Conservation (phyloP, 140 eudicot species). For the Anethum foeniculum region DNA sequence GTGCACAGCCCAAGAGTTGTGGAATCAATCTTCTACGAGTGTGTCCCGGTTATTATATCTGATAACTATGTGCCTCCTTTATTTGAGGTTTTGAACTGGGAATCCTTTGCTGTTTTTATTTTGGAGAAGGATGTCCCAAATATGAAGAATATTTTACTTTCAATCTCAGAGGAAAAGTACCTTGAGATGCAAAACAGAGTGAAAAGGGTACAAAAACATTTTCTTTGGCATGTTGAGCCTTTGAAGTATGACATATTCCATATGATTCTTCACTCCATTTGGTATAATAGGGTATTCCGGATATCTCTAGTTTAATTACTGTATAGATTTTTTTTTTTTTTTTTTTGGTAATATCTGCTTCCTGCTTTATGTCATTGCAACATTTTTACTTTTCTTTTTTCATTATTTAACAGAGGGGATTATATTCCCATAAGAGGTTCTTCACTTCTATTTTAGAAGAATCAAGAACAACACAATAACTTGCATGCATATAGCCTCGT, state of each 20-base stretch:
- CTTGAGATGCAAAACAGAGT: conserved; percentile 56
- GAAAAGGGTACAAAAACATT: conserved; percentile 43
- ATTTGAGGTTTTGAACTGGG: conserved; percentile 64
- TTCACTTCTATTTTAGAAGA: not conserved
- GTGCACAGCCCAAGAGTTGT: conserved; percentile 75
- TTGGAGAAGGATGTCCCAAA: conserved; percentile 59
- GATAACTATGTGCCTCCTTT: conserved; percentile 79
- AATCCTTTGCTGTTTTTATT: conserved; percentile 50
- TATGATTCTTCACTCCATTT: conserved; percentile 69
- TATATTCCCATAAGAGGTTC: not conserved
- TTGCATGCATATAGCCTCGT: too few relatives aligned
- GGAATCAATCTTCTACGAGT: conserved; percentile 53
- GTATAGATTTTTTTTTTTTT: not conserved
- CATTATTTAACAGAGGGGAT: not conserved
- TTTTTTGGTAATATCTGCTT: not conserved
- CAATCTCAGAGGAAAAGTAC: conserved; percentile 46
- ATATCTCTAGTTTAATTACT: not conserved
- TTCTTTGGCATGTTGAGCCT: conserved; percentile 60
- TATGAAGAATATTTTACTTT: conserved; percentile 45
- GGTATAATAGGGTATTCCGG: conserved; percentile 56
- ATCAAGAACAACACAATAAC: not conserved
- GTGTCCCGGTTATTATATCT: conserved; percentile 66
- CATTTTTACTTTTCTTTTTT: not conserved
- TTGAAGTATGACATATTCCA: conserved; percentile 61
- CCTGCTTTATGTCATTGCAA: not conserved